Percentiles rank a stretch among this genome's conserved stretches.
Evolutionary conservation across 1,284 basidiomycete species (phyloP).

Genomic region (Kalmanozyma brasiliensis): DNA sequence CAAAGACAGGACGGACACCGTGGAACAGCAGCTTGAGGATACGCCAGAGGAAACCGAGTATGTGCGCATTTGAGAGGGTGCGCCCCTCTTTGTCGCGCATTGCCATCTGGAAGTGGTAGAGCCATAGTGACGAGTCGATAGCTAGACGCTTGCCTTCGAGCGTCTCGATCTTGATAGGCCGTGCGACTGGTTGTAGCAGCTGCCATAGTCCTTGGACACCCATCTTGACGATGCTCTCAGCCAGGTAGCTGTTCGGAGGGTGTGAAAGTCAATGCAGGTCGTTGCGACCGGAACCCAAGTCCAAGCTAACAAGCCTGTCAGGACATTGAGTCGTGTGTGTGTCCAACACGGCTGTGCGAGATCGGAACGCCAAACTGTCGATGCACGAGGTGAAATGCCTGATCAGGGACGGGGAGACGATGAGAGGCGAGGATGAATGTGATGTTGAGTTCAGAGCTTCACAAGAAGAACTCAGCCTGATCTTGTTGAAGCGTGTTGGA

Average conservation of each 20-base stretch:
- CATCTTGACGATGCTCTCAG: conserved; percentile 35
- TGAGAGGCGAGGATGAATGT: no score
- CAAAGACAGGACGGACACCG: conserved; percentile 81
- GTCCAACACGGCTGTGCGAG: not conserved
- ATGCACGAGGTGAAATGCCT: not conserved
- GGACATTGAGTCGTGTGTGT: not conserved
- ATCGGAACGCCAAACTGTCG: no score
- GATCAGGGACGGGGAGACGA: no score
- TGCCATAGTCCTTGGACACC: conserved; percentile 68
- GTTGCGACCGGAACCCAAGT: no score
- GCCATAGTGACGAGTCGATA: conserved; percentile 99
- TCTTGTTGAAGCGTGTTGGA: not conserved
- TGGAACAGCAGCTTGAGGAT: conserved; percentile 96
- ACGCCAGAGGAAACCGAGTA: conserved; percentile 82
- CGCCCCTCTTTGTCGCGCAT: conserved; percentile 97
- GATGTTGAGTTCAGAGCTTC: no score
- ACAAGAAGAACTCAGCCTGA: conserved; percentile 11
- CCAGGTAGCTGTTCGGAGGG: not conserved
- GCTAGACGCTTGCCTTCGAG: conserved; percentile 67
- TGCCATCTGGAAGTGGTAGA: conserved; percentile 82
- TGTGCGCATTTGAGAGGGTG: conserved; percentile 90
- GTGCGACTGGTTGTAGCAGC: conserved; percentile 67
- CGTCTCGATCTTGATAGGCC: conserved; percentile 67
- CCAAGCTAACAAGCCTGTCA: not conserved
- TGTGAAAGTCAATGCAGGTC: not conserved